Conservation (phyloP, 2,329 filamentous ascomycete species). For the Colletotrichum coccodes region DNA sequence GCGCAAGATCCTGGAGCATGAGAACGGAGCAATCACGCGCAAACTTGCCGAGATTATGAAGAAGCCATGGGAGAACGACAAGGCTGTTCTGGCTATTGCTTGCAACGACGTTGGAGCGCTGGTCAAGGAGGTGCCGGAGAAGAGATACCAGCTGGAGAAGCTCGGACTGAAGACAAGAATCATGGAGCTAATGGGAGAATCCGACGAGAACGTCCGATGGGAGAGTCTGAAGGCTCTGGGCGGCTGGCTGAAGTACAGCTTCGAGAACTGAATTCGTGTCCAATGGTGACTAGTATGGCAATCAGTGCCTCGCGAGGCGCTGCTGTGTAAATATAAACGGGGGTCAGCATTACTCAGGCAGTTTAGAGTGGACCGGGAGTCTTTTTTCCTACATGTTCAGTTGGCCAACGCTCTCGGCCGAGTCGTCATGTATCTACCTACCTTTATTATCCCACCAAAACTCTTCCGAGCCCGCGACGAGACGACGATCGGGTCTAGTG, state of each 20-base stretch:
- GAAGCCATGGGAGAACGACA: constrained; percentile 80
- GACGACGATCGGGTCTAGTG: neutral
- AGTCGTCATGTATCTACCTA: neutral
- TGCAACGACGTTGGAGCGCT: constrained; percentile 92
- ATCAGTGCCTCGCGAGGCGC: neutral
- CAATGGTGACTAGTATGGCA: neutral
- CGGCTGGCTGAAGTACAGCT: constrained; percentile 73
- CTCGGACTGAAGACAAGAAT: constrained; percentile 85
- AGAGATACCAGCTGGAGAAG: constrained; percentile 82
- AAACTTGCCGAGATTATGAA: constrained; percentile 87
- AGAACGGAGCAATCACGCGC: constrained; percentile 81
- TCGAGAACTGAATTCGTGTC: constrained; percentile 49
- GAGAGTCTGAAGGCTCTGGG: constrained; percentile 87
- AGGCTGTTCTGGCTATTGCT: constrained; percentile 89
- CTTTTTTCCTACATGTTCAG: neutral
- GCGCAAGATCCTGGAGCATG: constrained; percentile 83
- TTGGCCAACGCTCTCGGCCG: constrained; percentile 11
- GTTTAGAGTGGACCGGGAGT: constrained; percentile 29
- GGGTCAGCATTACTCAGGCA: constrained; percentile 28
- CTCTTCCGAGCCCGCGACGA: neutral
- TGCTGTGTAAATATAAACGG: constrained; percentile 28
- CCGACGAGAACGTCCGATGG: constrained; percentile 90
- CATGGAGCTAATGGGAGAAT: constrained; percentile 93
- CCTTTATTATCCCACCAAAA: neutral
- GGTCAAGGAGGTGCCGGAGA: constrained; percentile 90